These are phyloP conservation scores for Zalaria sp. DNA, from an alignment of 2,329 filamentous ascomycete genomes.

Conservation along the genomic window DNA sequence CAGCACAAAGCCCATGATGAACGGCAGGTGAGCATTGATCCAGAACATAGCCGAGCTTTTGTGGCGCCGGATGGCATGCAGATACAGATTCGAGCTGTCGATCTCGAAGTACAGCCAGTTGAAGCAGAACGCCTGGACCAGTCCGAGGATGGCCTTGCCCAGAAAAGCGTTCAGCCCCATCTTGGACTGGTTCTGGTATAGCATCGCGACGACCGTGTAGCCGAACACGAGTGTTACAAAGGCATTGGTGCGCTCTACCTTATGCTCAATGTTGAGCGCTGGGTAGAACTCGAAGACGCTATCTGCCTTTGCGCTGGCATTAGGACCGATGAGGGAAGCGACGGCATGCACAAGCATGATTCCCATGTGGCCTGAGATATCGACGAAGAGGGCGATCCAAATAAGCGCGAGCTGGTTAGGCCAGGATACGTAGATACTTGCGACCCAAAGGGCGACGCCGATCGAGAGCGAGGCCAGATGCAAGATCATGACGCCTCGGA, in stretches of 20 bases:
- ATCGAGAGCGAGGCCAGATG: slow-evolving; percentile 31
- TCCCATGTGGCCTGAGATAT: slow-evolving; percentile 32
- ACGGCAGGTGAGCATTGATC: slow-evolving; percentile 44
- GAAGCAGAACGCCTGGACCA: slow-evolving; percentile 19
- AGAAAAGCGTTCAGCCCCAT: slow-evolving; percentile 45
- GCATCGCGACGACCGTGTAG: slow-evolving; percentile 46
- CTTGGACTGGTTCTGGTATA: slow-evolving; percentile 33
- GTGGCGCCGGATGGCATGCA: slow-evolving; percentile 45
- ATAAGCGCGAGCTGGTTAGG: slow-evolving; percentile 42
- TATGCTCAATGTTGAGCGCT: slow-evolving; percentile 49
- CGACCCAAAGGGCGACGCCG: slow-evolving; percentile 44
- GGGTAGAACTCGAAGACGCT: slow-evolving; percentile 44
- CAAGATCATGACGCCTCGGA: slow-evolving; percentile 40
- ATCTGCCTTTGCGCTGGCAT: slow-evolving; percentile 11
- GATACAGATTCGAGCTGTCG: slow-evolving; percentile 40
- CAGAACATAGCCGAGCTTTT: slow-evolving; percentile 34
- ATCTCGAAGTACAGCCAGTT: slow-evolving; percentile 31
- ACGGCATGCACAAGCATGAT: slow-evolving; percentile 24
- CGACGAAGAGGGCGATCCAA: slow-evolving; percentile 40
- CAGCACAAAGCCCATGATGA: slow-evolving; percentile 49
- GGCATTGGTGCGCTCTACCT: slow-evolving; percentile 48
- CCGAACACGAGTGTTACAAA: slow-evolving; percentile 53
- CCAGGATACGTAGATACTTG: slow-evolving; percentile 41
- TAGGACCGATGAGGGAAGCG: slow-evolving; percentile 8
- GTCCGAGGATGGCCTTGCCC: slow-evolving; percentile 40